Percentiles rank a stretch among this genome's conserved stretches.
Conservation (phyloP, 192 early-diverging fungal species). For the Jimgerdemannia flammicorona region DNA sequence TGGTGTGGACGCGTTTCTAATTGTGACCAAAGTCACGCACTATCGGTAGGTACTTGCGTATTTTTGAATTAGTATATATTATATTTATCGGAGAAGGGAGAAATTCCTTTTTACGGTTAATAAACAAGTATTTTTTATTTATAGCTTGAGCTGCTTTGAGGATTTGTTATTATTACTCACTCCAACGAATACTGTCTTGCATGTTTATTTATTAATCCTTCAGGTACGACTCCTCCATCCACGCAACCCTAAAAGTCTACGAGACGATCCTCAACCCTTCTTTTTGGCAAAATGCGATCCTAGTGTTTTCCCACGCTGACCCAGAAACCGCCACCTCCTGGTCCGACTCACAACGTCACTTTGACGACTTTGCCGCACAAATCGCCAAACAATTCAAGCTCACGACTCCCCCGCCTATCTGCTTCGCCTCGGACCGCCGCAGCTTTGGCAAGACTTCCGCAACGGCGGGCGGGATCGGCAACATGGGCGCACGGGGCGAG, state of each 20-base stretch:
- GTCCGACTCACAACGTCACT: constrained; percentile 1
- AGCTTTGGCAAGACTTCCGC: constrained; percentile 22
- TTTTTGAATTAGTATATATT: background rate
- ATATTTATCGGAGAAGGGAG: background rate
- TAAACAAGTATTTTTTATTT: background rate
- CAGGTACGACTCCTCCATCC: constrained; percentile 14
- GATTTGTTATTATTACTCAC: background rate
- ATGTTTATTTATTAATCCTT: background rate
- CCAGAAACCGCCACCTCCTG: constrained; percentile 6
- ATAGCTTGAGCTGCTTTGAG: background rate
- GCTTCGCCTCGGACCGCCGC: constrained; percentile 4
- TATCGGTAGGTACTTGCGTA: constrained; percentile 28
- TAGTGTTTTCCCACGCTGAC: constrained; percentile 13
- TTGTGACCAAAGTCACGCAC: constrained; percentile 33
- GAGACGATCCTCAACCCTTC: constrained; percentile 6
- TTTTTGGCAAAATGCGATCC: constrained; percentile 17
- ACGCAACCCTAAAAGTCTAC: constrained; percentile 13
- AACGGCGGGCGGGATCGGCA: background rate
- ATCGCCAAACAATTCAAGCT: constrained; percentile 12
- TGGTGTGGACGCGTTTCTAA: constrained; percentile 37
- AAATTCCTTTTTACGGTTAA: background rate
- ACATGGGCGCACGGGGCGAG: background rate
- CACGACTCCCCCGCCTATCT: background rate
- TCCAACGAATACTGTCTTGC: background rate
- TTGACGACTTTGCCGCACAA: background rate